Percentiles rank a stretch among this genome's conserved stretches.
Evolutionary conservation across 2,329 filamentous ascomycete species (phyloP).

Genomic region (Colletotrichum euphorbiae): DNA sequence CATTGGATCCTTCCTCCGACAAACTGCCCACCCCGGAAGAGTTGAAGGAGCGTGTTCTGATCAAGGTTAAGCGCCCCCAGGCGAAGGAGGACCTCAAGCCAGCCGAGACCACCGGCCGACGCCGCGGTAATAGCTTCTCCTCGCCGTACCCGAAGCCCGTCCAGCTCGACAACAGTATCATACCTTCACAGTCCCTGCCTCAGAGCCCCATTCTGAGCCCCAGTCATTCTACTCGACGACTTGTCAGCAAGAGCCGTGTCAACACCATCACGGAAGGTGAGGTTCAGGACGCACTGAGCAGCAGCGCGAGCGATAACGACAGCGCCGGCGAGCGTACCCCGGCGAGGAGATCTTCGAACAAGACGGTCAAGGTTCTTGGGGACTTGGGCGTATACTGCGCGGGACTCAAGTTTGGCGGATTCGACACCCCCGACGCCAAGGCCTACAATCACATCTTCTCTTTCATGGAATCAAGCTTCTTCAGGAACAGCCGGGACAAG

Average conservation of each 20-base stretch:
- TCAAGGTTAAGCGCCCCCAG: slow-evolving; percentile 87
- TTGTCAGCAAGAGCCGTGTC: slow-evolving; percentile 63
- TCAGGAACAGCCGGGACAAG: slow-evolving; percentile 79
- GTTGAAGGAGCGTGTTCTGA: slow-evolving; percentile 83
- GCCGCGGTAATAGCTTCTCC: slow-evolving; percentile 78
- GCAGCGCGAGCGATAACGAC: slow-evolving; percentile 84
- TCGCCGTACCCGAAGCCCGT: slow-evolving; percentile 78
- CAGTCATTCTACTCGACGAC: slow-evolving; percentile 61
- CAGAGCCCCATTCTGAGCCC: slow-evolving; percentile 66
- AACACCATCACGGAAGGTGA: slow-evolving; percentile 69
- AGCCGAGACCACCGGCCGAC: slow-evolving; percentile 56
- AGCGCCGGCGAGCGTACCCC: slow-evolving; percentile 69
- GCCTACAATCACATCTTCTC: slow-evolving; percentile 96
- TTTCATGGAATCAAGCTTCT: slow-evolving; percentile 90
- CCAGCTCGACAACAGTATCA: slow-evolving; percentile 66
- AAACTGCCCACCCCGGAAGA: slow-evolving; percentile 87
- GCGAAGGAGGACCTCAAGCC: slow-evolving; percentile 54
- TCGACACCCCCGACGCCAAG: slow-evolving; percentile 82
- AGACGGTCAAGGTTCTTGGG: slow-evolving; percentile 86
- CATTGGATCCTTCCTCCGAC: slow-evolving; percentile 74
- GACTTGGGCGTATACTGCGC: slow-evolving; percentile 83
- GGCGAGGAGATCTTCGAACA: slow-evolving; percentile 76
- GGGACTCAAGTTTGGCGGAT: slow-evolving; percentile 85
- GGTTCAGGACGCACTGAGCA: slow-evolving; percentile 67
- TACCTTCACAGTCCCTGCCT: slow-evolving; percentile 64